Conservation (phyloP, 257 asterid genomes). For the Solanum phureja region DNA sequence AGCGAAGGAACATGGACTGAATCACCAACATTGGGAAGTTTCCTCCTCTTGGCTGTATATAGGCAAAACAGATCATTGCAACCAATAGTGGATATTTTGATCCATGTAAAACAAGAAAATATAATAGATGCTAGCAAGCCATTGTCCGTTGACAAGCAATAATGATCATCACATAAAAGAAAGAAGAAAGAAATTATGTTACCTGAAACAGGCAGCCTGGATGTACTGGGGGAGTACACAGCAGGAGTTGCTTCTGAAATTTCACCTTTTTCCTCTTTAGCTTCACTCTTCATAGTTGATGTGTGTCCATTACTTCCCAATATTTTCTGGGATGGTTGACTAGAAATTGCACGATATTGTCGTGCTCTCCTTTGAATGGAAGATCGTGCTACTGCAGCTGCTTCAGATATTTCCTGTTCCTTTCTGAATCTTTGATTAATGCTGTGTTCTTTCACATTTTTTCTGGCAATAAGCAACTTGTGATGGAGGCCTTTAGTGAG, state of each 20-base stretch:
- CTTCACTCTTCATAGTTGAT: constrained; percentile 2
- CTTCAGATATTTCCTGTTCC: constrained; percentile 49
- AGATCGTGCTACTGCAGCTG: constrained; percentile 84
- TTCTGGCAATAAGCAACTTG: constrained; percentile 33
- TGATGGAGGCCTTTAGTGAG: constrained; percentile 56
- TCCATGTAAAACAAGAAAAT: neutral
- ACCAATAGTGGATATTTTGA: neutral
- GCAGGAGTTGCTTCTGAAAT: constrained; percentile 17
- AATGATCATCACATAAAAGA: neutral
- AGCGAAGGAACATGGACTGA: constrained; percentile 69
- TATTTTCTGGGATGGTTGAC: constrained; percentile 26
- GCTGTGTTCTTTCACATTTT: constrained; percentile 43
- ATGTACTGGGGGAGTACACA: constrained; percentile 8
- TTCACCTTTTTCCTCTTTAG: constrained; percentile 9
- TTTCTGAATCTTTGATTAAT: constrained; percentile 40
- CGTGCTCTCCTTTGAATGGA: constrained; percentile 58
- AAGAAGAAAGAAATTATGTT: neutral
- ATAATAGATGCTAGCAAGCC: neutral
- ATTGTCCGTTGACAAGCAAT: neutral
- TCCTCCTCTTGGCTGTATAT: constrained; percentile 28
- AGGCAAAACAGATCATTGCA: neutral
- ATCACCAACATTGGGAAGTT: constrained; percentile 71
- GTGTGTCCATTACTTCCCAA: constrained; percentile 6
- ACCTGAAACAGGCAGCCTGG: constrained; percentile 41
- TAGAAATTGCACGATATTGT: constrained; percentile 39